Conservation (phyloP, 2,329 filamentous ascomycete species). For the Cercospora sp. region DNA sequence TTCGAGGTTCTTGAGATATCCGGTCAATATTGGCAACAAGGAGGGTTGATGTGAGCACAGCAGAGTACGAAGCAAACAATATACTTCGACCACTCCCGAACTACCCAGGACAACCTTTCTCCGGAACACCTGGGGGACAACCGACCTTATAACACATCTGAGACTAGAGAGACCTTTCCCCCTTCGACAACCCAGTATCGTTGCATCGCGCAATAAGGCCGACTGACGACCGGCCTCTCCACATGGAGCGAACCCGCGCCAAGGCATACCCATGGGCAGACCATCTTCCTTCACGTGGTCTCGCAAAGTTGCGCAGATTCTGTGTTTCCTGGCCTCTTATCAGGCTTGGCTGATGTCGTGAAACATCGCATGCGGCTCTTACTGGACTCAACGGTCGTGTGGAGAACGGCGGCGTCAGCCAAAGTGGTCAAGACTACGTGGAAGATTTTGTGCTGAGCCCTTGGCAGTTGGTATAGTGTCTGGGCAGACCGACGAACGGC, state of each 20-base stretch:
- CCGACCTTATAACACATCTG: neutral
- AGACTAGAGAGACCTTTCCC: neutral
- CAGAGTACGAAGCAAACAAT: neutral
- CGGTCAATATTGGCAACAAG: too few relatives aligned
- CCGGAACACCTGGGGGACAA: neutral
- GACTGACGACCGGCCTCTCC: neutral
- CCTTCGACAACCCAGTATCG: neutral
- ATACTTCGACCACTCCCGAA: neutral
- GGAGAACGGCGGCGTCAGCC: conserved; percentile 10
- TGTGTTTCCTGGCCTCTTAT: neutral
- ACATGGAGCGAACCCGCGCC: conserved; percentile 3
- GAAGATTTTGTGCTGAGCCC: conserved; percentile 15
- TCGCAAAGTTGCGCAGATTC: neutral
- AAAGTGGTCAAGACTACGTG: conserved; percentile 20
- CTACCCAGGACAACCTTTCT: neutral
- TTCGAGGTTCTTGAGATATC: neutral
- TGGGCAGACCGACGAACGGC: conserved; percentile 15
- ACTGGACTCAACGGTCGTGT: conserved; percentile 10
- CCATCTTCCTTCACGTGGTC: conserved; percentile 10
- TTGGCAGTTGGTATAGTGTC: conserved; percentile 18
- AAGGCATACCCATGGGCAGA: conserved; percentile 4
- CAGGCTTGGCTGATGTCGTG: conserved; percentile 8
- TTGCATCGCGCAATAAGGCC: conserved; percentile 3
- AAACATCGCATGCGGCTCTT: conserved; percentile 8
- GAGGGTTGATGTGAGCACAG: neutral